Evolutionary conservation across 1,139 yeast genomes (phyloP).

Genomic region (Geotrichum candidum): DNA sequence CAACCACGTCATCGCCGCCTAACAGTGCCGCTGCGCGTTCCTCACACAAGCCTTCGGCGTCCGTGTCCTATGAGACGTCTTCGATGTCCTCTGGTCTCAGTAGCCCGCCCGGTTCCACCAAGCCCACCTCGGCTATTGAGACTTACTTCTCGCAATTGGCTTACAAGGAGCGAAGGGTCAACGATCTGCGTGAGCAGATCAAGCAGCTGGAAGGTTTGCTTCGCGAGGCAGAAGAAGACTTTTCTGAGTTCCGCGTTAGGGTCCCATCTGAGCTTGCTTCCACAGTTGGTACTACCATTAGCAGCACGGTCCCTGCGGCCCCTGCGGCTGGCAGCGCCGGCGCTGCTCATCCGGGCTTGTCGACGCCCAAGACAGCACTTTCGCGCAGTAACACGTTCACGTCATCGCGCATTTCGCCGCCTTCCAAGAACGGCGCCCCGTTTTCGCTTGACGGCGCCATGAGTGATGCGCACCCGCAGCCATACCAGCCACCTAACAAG

Average conservation of each 20-base stretch:
- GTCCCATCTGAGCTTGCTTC: constrained; percentile 11
- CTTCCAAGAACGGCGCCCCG: neutral
- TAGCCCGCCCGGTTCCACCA: neutral
- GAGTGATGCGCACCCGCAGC: neutral
- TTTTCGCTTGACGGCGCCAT: neutral
- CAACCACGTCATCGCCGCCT: constrained; percentile 3
- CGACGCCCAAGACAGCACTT: neutral
- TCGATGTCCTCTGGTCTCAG: neutral
- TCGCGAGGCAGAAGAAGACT: constrained; percentile 30
- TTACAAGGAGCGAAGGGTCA: constrained; percentile 34
- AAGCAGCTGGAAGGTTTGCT: constrained; percentile 29
- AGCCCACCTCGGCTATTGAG: constrained; percentile 10
- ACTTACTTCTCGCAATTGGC: constrained; percentile 32
- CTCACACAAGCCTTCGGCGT: constrained; percentile 6
- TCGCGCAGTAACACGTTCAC: neutral
- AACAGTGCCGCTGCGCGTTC: neutral
- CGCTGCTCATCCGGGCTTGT: neutral
- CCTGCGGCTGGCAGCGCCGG: neutral
- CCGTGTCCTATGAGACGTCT: constrained; percentile 1
- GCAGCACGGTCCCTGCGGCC: neutral
- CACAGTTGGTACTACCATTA: neutral
- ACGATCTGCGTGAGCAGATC: constrained; percentile 34
- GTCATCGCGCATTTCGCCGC: neutral
- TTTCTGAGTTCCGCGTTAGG: constrained; percentile 16
- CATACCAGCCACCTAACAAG: neutral